Conservation (phyloP, 2,329 filamentous ascomycete genomes). For the Fusarium nurragi region DNA sequence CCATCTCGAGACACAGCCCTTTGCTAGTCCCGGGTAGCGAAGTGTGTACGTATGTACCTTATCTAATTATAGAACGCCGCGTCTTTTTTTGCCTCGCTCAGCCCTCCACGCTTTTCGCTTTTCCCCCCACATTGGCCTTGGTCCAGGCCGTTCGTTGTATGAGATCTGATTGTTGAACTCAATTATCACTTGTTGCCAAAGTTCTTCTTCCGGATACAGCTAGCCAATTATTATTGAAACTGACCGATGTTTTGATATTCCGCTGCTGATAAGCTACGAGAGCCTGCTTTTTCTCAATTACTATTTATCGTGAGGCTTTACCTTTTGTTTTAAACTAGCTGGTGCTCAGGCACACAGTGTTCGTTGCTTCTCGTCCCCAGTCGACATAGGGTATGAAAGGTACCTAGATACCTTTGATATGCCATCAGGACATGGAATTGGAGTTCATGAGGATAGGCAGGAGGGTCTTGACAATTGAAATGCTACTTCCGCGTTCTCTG, state of each 20-base stretch:
- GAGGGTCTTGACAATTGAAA: too few species aligned
- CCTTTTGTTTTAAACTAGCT: too few species aligned
- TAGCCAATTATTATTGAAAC: neutral
- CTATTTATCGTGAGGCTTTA: too few species aligned
- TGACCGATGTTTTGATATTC: neutral
- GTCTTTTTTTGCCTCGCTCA: slow-evolving; percentile 38
- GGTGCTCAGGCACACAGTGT: too few species aligned
- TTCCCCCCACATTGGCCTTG: slow-evolving; percentile 9
- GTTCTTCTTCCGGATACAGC: slow-evolving; percentile 13
- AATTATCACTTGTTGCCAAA: slow-evolving; percentile 13
- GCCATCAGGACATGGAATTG: too few species aligned
- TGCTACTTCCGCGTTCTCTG: too few species aligned
- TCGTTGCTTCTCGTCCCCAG: too few species aligned
- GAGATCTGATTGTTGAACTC: slow-evolving; percentile 2
- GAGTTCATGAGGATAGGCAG: too few species aligned
- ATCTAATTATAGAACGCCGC: slow-evolving; percentile 43
- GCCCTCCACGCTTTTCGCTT: slow-evolving; percentile 14
- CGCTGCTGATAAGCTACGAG: neutral
- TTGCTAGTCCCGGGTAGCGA: slow-evolving; percentile 27
- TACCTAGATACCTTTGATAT: too few species aligned
- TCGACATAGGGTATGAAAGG: too few species aligned
- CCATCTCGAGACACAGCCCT: slow-evolving; percentile 33
- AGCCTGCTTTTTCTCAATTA: too few species aligned
- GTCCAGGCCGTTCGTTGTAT: neutral
- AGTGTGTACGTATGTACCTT: slow-evolving; percentile 1